These are phyloP conservation scores for Bacidia rubella DNA, from an alignment of 495 filamentous ascomycete genomes.

Conservation along the genomic window DNA sequence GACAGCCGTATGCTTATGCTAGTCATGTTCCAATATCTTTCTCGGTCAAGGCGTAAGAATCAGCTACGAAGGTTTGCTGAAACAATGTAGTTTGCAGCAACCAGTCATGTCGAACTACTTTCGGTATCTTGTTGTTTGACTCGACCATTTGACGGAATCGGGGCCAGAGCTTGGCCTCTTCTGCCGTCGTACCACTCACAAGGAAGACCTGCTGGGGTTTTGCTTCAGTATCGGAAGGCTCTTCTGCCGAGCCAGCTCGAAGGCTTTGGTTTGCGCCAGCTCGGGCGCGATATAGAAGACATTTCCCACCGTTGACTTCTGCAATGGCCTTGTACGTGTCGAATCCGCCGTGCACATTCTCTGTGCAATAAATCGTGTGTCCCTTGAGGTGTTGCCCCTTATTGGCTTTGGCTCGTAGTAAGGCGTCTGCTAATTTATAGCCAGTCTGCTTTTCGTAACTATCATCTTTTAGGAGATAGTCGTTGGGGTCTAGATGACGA, in stretches of 20 bases:
- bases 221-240: slow-evolving; percentile 39
- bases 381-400: slow-evolving; percentile 56
- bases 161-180: slow-evolving; percentile 64
- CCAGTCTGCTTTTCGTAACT: slow-evolving; percentile 55
- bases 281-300: slow-evolving; percentile 62
- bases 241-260: slow-evolving; percentile 28
- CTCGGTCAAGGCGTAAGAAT: slow-evolving; percentile 40
- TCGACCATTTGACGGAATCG: slow-evolving; percentile 65
- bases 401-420: slow-evolving; percentile 58
- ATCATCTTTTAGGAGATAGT: slow-evolving; percentile 55
- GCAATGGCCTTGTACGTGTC: slow-evolving; percentile 76
- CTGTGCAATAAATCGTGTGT: slow-evolving; percentile 68
- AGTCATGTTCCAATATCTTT: slow-evolving; percentile 2
- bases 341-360: slow-evolving; percentile 60
- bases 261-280: slow-evolving; percentile 38
- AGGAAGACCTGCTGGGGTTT: slow-evolving; percentile 54
- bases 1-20: not conserved
- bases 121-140: slow-evolving; percentile 54
- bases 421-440: slow-evolving; percentile 50
- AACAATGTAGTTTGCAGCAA: slow-evolving; percentile 76
- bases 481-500: slow-evolving; percentile 42
- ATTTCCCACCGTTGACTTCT: slow-evolving; percentile 74
- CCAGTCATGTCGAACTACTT: slow-evolving; percentile 78
- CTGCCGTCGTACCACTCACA: slow-evolving; percentile 45
- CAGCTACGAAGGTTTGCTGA: slow-evolving; percentile 54